Base-by-base conservation (phyloP, 1,284 basidiomycete genomes). In the Cerrena zonata region DNA sequence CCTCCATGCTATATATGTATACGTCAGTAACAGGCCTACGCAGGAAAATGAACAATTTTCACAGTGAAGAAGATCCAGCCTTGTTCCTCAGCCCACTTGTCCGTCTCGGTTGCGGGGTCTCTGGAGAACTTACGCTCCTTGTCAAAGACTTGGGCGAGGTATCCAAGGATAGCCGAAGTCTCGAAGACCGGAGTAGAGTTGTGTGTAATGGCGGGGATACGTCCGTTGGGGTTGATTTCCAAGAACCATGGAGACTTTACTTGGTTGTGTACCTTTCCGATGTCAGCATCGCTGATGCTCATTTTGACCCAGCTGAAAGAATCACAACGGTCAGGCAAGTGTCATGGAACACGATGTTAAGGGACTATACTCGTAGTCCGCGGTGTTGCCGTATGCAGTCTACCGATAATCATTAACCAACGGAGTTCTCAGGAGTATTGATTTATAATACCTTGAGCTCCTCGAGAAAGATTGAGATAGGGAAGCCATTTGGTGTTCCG, bases 11-110 rank as follows among this genome's bases (percentile, higher is more conserved):
- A 57, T n/a, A n/a, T n/a, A n/a, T n/a, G n/a, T n/a, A 39, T 18
- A 27, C n/a, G 11, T 34, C 24, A 15, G 2, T 5, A 18, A 48
- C 18, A 19, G 44, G 4, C 21, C n/a, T 41, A 25, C n/a, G n/a
- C n/a, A n/a, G n/a, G 12, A 24, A n/a, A 15, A 45, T 21, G 44
- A 19, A n/a, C n/a, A n/a, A n/a, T 7, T 62, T 78, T 56, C 58
- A 80, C 80, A 37, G 77, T 74, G 57, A 87, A 91, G 69, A 90
- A 87, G 45, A 91, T 83, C 89, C 89, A 91, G 60, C 86, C 84
- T 18, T 86, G 61, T 64, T 81, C 74, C 64, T 84, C 77, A 60
- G 78, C 82, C 58, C 76, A 70, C 56, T 68, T 61, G 50, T 69
- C 58, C 18, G 70, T 58, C 26, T 70, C 63, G 47, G 66, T 62